Evolutionary conservation across 306 rosid species (phyloP), one percentile per base, ranked within the genome.

Genomic region (Cajanus cajan): DNA sequence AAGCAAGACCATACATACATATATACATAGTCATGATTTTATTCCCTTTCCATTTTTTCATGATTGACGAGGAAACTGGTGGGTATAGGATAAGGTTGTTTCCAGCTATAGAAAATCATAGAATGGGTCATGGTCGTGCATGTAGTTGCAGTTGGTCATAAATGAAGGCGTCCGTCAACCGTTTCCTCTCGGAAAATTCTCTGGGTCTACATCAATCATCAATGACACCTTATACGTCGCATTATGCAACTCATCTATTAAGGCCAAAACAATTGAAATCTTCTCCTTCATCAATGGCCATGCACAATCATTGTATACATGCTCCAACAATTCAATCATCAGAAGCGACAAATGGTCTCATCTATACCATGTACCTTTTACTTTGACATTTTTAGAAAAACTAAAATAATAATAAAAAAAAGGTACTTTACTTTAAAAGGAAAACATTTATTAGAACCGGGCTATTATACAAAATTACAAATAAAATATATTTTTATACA

Each of bases 391-490:
- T 14, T n/a, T 8, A 2, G 6, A 11, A 47, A 48, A 22, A 84
- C 4, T 19, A 2, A 7, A 2, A 62, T n/a, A n/a, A n/a, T n/a
- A n/a, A n/a, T n/a, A n/a, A 28, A 28, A 55, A 62, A 41, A 19
- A 16, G 4, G 34, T n/a, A 61, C 54, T 25, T 70, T 34, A 36
- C 67, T 18, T 18, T 41, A 80, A 9, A 8, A 45, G 59, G 69
- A 44, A 63, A 78, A 41, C 76, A 65, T 79, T 81, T 80, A 78
- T 80, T 71, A 58, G 39, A 75, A 54, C 51, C 3, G 2, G 3
- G 52, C 34, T 64, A 33, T 71, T 89, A 55, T 83, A 86, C 88
- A 78, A 71, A 69, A 82, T 68, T 82, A 36, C 73, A 69, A 80
- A 76, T 28, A 28, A 28, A 28, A 28, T 28, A 1, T 28, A 28